These are phyloP conservation scores for Euptelea pleiosperma DNA, from an alignment of 164 flowering plant genomes.

Conservation along the genomic window DNA sequence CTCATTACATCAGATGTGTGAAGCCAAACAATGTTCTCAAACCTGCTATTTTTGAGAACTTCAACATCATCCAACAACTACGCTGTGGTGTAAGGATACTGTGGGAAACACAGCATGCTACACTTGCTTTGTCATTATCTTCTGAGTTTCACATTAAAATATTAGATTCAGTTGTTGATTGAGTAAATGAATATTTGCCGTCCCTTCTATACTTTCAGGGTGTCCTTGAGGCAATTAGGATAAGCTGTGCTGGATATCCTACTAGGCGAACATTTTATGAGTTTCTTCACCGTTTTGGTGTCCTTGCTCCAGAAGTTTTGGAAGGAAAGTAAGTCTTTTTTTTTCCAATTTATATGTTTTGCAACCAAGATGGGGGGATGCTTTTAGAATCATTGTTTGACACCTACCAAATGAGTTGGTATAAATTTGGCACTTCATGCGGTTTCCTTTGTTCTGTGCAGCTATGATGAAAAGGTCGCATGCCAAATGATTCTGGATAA, in stretches of 20 bases:
- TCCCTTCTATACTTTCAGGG: constrained; percentile 46
- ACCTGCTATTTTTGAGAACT: constrained; percentile 94
- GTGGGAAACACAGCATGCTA: not conserved
- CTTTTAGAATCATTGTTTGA: constrained; percentile 1
- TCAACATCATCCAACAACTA: constrained; percentile 81
- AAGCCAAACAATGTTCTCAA: constrained; percentile 95
- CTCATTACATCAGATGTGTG: constrained; percentile 99
- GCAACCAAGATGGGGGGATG: not conserved
- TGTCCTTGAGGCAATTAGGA: constrained; percentile 97
- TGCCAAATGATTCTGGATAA: constrained; percentile 90
- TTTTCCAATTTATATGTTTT: not conserved
- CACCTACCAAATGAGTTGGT: not conserved
- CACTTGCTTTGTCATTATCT: too few species aligned
- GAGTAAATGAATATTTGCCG: not conserved
- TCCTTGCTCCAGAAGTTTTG: constrained; percentile 91
- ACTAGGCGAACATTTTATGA: constrained; percentile 95
- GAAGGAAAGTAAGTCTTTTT: constrained; percentile 75
- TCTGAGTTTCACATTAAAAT: not conserved
- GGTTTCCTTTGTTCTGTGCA: constrained; percentile 23
- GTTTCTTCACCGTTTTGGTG: constrained; percentile 90
- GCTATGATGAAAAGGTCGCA: constrained; percentile 87
- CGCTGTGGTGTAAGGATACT: constrained; percentile 93
- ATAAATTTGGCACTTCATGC: constrained; percentile 1
- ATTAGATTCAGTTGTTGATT: not conserved
- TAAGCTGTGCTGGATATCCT: constrained; percentile 99